Percentiles rank a stretch among this genome's conserved stretches.
Evolutionary conservation across 2,329 filamentous ascomycete genomes (phyloP).

Genomic region (Claviceps cyperi): DNA sequence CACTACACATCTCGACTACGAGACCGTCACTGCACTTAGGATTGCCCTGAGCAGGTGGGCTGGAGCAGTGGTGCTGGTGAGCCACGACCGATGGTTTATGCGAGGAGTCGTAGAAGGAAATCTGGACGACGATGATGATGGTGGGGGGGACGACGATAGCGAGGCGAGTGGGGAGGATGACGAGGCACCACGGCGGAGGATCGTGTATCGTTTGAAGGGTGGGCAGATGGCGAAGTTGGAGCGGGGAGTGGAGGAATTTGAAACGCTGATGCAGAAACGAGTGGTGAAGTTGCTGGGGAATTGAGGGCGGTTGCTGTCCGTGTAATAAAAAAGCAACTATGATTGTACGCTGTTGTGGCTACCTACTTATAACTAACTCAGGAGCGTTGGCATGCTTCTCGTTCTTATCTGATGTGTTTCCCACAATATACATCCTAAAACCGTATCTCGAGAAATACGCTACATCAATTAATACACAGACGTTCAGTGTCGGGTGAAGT

Average conservation of each 20-base stretch:
- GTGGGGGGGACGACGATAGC: slow-evolving; percentile 15
- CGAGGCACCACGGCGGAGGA: slow-evolving; percentile 29
- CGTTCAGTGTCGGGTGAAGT: too few species aligned
- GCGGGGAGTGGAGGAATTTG: slow-evolving; percentile 51
- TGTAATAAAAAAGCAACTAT: background rate
- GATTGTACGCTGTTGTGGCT: background rate
- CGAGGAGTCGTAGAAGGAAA: slow-evolving; percentile 44
- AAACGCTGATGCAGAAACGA: slow-evolving; percentile 45
- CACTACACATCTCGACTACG: slow-evolving; percentile 72
- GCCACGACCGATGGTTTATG: slow-evolving; percentile 73
- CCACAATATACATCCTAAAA: too few species aligned
- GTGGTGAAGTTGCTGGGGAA: slow-evolving; percentile 28
- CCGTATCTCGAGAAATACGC: too few species aligned
- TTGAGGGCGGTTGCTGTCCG: background rate
- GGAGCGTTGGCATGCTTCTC: too few species aligned
- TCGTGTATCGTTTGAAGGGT: slow-evolving; percentile 45
- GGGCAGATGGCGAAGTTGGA: slow-evolving; percentile 41
- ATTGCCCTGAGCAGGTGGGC: slow-evolving; percentile 52
- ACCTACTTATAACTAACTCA: too few species aligned
- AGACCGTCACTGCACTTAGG: slow-evolving; percentile 61
- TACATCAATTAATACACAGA: too few species aligned
- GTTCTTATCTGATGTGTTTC: too few species aligned
- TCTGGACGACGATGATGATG: slow-evolving; percentile 14
- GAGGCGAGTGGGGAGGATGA: slow-evolving; percentile 21
- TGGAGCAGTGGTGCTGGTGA: slow-evolving; percentile 63